phyloP scores from a whole-genome alignment of 2,329 filamentous ascomycete species.

The Penicillium sp. region DNA sequence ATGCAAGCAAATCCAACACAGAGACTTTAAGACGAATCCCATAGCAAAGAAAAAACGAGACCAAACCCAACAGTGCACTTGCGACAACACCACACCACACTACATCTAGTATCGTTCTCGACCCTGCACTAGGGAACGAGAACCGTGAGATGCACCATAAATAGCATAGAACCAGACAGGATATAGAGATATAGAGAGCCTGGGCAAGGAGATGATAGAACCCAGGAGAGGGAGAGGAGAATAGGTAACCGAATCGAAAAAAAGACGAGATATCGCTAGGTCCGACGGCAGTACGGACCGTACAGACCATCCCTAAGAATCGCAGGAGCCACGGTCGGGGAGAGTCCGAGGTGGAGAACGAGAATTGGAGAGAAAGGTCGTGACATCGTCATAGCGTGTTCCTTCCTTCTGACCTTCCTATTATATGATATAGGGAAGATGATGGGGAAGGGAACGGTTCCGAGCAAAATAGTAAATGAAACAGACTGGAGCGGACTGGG shows the following conservation, averaged over 20 bases:
- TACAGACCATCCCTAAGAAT: constrained; percentile 21
- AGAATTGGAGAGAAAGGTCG: constrained; percentile 27
- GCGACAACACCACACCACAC: neutral
- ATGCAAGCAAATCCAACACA: neutral
- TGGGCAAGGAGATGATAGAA: neutral
- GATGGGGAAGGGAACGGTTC: neutral
- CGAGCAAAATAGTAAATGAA: constrained; percentile 9
- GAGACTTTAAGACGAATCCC: neutral
- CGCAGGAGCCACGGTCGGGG: constrained; percentile 20
- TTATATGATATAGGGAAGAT: neutral
- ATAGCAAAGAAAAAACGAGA: neutral
- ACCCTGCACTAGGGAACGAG: neutral
- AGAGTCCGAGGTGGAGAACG: constrained; percentile 11
- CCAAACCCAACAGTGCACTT: neutral
- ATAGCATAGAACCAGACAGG: neutral
- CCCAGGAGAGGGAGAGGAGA: neutral
- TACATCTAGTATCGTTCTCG: neutral
- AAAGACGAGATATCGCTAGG: neutral
- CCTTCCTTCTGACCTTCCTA: constrained; percentile 4
- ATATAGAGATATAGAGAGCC: neutral
- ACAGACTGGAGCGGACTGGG: constrained; percentile 3
- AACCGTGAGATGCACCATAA: too few relatives aligned
- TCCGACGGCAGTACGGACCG: constrained; percentile 5
- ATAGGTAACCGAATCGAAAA: neutral
- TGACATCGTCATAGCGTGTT: constrained; percentile 29